Evolutionary conservation across 139 green algal species (phyloP).

Genomic region (Chlorella sp.): DNA sequence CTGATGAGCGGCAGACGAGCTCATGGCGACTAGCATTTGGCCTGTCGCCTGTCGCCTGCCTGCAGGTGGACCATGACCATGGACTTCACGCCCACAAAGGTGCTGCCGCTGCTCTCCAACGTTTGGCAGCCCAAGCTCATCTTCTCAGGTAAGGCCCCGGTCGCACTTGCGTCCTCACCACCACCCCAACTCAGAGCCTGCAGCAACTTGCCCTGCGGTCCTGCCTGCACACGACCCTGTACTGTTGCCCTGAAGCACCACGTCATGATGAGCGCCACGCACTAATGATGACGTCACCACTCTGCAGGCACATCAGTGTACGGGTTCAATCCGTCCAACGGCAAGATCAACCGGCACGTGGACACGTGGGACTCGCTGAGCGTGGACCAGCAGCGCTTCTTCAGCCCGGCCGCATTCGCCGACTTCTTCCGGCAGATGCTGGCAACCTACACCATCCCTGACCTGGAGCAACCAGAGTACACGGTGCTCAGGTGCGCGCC

Average conservation of each 20-base stretch:
- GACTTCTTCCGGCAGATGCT: constrained; percentile 34
- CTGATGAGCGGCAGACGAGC: too few species aligned
- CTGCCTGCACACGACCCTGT: too few species aligned
- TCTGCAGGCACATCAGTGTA: constrained; percentile 45
- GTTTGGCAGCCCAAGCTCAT: constrained; percentile 34
- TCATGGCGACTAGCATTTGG: too few species aligned
- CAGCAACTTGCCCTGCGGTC: too few species aligned
- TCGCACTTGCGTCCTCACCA: too few species aligned
- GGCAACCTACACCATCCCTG: constrained; percentile 3
- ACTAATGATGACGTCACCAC: too few species aligned
- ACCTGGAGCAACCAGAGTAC: constrained; percentile 33
- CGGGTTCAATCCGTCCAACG: constrained; percentile 38
- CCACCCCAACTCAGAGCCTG: too few species aligned
- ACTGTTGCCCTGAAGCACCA: too few species aligned
- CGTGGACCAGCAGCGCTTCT: constrained; percentile 26
- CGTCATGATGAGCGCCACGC: too few species aligned
- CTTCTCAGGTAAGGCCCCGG: constrained; percentile 47
- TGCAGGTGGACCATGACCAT: constrained; percentile 52
- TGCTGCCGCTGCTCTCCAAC: constrained; percentile 13
- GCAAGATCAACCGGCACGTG: constrained; percentile 42
- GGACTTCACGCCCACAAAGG: constrained; percentile 32
- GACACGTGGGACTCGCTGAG: constrained; percentile 43
- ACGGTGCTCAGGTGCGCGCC: constrained; percentile 30
- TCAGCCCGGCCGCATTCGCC: constrained; percentile 32
- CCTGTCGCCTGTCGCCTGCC: too few species aligned